Percentiles rank a stretch among this genome's conserved stretches.
phyloP scores from a whole-genome alignment of 345 rosid species.

The Brassica carinata region DNA sequence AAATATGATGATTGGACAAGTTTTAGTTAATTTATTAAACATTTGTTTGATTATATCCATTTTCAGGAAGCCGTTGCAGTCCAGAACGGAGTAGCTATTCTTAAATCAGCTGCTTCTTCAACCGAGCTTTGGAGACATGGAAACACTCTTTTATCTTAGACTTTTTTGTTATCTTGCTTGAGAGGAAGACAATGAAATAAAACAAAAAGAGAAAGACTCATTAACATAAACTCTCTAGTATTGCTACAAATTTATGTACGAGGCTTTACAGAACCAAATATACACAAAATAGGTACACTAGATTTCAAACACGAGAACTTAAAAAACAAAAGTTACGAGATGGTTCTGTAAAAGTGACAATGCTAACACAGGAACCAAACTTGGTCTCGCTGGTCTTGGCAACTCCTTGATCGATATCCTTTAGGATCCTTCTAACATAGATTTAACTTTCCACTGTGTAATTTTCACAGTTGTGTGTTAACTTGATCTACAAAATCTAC shows the following conservation, averaged over 20 bases:
- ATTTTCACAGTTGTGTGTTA: not conserved
- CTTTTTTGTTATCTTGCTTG: not conserved
- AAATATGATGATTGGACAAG: not conserved
- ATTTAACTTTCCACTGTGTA: not conserved
- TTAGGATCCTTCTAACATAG: too few relatives aligned
- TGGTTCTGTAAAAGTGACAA: not conserved
- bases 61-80: constrained; percentile 26
- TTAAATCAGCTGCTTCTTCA: constrained; percentile 1
- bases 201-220: not conserved
- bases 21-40: not conserved
- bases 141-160: not conserved
- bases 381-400: not conserved
- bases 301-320: not conserved
- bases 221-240: not conserved
- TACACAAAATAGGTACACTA: not conserved
- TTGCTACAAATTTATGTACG: not conserved
- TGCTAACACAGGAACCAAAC: not conserved
- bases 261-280: not conserved
- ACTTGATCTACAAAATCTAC: not conserved
- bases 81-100: constrained; percentile 35
- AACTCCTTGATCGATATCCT: not conserved
- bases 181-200: not conserved
- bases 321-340: not conserved
- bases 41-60: not conserved
- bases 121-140: not conserved